Base-by-base conservation (phyloP, 1,284 basidiomycete genomes). In the Gomphus bonarii region DNA sequence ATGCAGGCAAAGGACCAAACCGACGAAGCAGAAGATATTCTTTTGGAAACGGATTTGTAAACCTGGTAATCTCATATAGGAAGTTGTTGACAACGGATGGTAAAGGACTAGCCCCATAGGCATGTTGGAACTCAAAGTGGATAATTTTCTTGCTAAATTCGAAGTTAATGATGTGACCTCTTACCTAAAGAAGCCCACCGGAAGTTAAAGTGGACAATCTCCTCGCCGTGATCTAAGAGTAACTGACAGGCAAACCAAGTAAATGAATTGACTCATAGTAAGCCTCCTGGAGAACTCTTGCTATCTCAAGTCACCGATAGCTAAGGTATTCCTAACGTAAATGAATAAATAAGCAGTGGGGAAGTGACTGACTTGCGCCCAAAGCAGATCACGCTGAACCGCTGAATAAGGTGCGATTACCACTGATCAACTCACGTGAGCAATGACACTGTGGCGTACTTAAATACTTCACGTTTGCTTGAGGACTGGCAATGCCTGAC, bases 41-140 rank as follows among this genome's bases (percentile, higher is more conserved):
- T 95, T 36, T 69, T 93, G 12, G 86, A 91, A 66, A 92, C 90
- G 11, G 81, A 83, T 65, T 97, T 93, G 92, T 91, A 60, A 59
- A 78, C 52, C 44, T 43, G 14, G 57, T 12, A n/a, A 28, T 3
- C 10, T 30, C 6, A 11, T 30, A 7, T 11, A 31, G 16, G 25
- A n/a, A 42, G 18, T 38, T 14, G 30, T 16, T 31, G 18, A 46
- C 14, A 14, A 20, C 36, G 3, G 10, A 43, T 18, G 43, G 38
- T 25, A 25, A 42, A 60, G 59, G 59, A 36, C 51, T 22, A 28
- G 10, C 2, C 48, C 44, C 16, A 44, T 57, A 25, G 18, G 22
- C 12, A 38, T 35, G 9, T 38, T 56, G 42, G 9, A 42, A 25
- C 36, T 38, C 6, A 50, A 57, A 30, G 54, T 51, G 2, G 43